Evolutionary conservation across 495 filamentous ascomycete species (phyloP).

Genomic region (Hypoxylon rickii): DNA sequence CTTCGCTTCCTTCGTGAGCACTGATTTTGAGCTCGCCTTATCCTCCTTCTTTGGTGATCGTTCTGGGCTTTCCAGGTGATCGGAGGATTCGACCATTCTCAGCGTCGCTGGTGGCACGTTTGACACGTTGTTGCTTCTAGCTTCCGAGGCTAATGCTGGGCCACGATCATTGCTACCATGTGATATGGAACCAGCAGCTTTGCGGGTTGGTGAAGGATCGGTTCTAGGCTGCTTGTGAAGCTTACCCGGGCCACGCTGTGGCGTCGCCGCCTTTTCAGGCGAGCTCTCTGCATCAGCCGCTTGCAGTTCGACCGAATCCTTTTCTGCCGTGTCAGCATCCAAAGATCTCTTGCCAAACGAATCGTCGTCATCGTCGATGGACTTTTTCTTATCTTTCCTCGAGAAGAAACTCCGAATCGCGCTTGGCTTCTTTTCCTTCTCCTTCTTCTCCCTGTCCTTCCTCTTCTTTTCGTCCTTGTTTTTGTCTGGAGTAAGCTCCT

Average conservation of each 20-base stretch:
- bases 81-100: constrained; percentile 64
- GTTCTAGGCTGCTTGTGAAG: constrained; percentile 69
- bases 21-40: constrained; percentile 29
- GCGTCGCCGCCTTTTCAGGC: constrained; percentile 40
- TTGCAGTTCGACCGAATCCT: constrained; percentile 51
- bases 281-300: constrained; percentile 35
- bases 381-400: constrained; percentile 85
- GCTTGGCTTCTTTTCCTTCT: constrained; percentile 88
- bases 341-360: constrained; percentile 68
- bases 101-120: constrained; percentile 58
- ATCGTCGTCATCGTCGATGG: constrained; percentile 67
- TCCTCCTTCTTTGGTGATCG: constrained; percentile 41
- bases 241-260: constrained; percentile 68
- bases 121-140: constrained; percentile 47
- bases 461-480: constrained; percentile 59
- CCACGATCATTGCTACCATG: constrained; percentile 35
- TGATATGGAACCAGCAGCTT: constrained; percentile 35
- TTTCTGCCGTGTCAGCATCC: constrained; percentile 50
- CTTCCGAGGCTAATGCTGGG: constrained; percentile 39
- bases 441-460: constrained; percentile 74
- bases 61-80: constrained; percentile 54
- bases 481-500: constrained; percentile 54
- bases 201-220: constrained; percentile 58
- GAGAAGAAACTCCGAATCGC: constrained; percentile 96
- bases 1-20: constrained; percentile 48